Percentiles rank a stretch among this genome's conserved stretches.
Evolutionary conservation across 2,329 filamentous ascomycete species (phyloP).

Genomic region (Botrytis byssoidea): DNA sequence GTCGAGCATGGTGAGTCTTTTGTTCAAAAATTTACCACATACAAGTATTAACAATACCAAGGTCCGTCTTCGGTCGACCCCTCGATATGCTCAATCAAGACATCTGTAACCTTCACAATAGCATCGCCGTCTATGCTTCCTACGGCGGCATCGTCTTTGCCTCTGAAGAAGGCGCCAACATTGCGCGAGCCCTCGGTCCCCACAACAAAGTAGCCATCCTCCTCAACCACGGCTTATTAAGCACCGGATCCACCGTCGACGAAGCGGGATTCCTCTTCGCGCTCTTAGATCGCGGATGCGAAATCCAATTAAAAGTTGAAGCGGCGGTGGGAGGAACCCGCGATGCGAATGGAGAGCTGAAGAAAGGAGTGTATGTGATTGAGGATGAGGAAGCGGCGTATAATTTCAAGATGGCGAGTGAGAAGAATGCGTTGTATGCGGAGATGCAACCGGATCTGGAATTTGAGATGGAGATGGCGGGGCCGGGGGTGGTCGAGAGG

Average conservation of each 20-base stretch:
- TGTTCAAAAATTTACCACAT: background rate
- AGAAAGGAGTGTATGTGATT: conserved; percentile 40
- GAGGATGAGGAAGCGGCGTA: conserved; percentile 55
- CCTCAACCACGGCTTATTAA: conserved; percentile 70
- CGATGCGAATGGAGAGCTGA: conserved; percentile 43
- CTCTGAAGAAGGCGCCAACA: conserved; percentile 61
- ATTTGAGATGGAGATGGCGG: conserved; percentile 46
- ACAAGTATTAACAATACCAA: conserved; percentile 44
- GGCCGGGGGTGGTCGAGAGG: conserved; percentile 35
- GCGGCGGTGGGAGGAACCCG: conserved; percentile 57
- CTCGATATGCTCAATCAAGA: conserved; percentile 72
- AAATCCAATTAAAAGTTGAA: conserved; percentile 66
- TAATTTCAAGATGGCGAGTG: conserved; percentile 51
- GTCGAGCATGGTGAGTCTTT: conserved; percentile 44
- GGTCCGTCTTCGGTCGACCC: conserved; percentile 61
- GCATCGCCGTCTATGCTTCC: conserved; percentile 62
- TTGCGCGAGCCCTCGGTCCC: conserved; percentile 61
- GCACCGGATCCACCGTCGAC: conserved; percentile 69
- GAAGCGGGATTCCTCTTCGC: conserved; percentile 71
- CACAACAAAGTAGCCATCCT: conserved; percentile 61
- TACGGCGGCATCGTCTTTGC: conserved; percentile 64
- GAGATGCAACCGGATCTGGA: conserved; percentile 50
- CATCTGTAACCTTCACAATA: conserved; percentile 62
- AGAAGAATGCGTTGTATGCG: conserved; percentile 47
- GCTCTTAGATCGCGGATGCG: conserved; percentile 65